phyloP scores from a whole-genome alignment of 495 filamentous ascomycete genomes.

The Hypoxylon perforatum region DNA sequence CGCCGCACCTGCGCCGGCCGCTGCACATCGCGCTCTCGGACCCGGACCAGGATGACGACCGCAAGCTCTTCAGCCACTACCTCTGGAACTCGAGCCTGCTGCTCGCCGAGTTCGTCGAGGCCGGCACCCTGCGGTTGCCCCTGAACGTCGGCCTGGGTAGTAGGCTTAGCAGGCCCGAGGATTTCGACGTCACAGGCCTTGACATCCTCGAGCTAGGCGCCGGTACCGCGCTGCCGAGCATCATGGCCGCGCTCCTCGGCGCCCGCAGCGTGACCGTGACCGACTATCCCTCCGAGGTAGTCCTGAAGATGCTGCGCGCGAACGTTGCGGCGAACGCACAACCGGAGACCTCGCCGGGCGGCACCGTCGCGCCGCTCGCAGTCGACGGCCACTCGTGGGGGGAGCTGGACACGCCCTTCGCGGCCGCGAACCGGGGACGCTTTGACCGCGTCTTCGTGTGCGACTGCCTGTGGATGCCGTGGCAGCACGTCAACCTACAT shows the following conservation, averaged over 20 bases:
- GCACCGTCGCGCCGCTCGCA: conserved; percentile 41
- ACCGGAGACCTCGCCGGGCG: conserved; percentile 33
- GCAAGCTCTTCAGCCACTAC: conserved; percentile 81
- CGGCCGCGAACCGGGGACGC: conserved; percentile 55
- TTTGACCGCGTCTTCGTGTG: conserved; percentile 81
- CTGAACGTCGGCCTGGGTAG: conserved; percentile 4
- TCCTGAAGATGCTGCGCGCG: conserved; percentile 67
- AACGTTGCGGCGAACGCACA: conserved; percentile 63
- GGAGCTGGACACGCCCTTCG: conserved; percentile 64
- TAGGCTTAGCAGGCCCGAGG: not conserved
- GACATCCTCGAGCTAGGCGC: conserved; percentile 65
- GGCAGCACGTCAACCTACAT: conserved; percentile 77
- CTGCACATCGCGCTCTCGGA: conserved; percentile 64
- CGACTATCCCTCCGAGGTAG: conserved; percentile 78
- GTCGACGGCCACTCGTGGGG: conserved; percentile 84
- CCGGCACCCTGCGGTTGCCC: conserved; percentile 46
- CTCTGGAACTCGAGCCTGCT: conserved; percentile 86
- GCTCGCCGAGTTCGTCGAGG: conserved; percentile 75
- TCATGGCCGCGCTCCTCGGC: conserved; percentile 72
- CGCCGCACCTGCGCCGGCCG: conserved; percentile 60
- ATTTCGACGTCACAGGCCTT: conserved; percentile 52
- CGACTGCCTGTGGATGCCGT: conserved; percentile 89
- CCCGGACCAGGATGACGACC: conserved; percentile 64
- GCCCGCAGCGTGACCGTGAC: conserved; percentile 73
- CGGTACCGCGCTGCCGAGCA: conserved; percentile 79